These are phyloP conservation scores for Hyaloscypha variabilis DNA, from an alignment of 495 filamentous ascomycete genomes.

Conservation along the genomic window DNA sequence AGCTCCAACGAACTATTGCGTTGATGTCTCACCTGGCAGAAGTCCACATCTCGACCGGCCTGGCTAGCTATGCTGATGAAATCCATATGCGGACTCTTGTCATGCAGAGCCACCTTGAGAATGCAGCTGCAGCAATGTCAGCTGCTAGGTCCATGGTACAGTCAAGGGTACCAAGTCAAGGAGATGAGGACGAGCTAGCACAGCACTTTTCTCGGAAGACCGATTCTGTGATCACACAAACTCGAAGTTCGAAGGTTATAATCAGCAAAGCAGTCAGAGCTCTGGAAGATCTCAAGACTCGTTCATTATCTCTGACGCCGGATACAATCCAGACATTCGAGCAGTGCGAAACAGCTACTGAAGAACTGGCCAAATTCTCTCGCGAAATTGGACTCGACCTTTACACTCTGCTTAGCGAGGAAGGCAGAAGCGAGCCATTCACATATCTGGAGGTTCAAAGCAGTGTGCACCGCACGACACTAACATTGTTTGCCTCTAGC, in stretches of 20 bases:
- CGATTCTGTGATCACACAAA: slow-evolving; percentile 72
- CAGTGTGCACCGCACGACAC: slow-evolving; percentile 60
- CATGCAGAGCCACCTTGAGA: slow-evolving; percentile 84
- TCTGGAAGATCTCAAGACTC: slow-evolving; percentile 74
- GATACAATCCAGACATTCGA: slow-evolving; percentile 52
- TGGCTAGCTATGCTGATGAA: slow-evolving; percentile 80
- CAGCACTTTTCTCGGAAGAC: slow-evolving; percentile 68
- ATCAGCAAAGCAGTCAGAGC: slow-evolving; percentile 76
- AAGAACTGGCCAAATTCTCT: slow-evolving; percentile 67
- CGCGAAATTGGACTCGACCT: slow-evolving; percentile 69
- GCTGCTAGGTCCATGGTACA: slow-evolving; percentile 66
- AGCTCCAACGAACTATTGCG: slow-evolving; percentile 81
- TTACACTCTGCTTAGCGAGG: slow-evolving; percentile 66
- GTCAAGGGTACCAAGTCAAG: slow-evolving; percentile 53
- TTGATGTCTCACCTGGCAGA: slow-evolving; percentile 84
- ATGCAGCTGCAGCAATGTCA: slow-evolving; percentile 67
- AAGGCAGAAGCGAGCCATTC: slow-evolving; percentile 69
- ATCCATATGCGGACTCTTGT: slow-evolving; percentile 69
- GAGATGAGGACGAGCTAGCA: slow-evolving; percentile 64
- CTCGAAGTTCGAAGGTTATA: slow-evolving; percentile 82
- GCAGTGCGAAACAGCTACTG: slow-evolving; percentile 62
- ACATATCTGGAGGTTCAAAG: slow-evolving; percentile 65
- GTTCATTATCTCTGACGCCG: slow-evolving; percentile 73
- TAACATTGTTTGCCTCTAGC: slow-evolving; percentile 46
- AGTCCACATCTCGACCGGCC: slow-evolving; percentile 69